Evolutionary conservation across 208 protist genomes (phyloP), one percentile per base, ranked within the genome.

Genomic region (Leishmania guyanensis): DNA sequence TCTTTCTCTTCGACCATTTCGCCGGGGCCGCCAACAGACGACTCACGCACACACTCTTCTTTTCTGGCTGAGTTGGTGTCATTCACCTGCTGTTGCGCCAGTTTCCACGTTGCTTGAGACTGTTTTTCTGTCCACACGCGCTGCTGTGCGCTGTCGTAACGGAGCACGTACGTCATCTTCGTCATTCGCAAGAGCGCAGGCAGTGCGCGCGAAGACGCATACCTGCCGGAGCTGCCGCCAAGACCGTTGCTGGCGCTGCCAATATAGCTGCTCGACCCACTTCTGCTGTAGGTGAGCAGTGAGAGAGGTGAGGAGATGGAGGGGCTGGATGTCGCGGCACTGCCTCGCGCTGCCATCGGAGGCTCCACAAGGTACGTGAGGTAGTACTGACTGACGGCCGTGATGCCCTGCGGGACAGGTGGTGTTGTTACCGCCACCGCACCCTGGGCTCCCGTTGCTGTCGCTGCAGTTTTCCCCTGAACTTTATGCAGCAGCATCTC

Each of bases 71-170:
- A 58, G 58, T 8, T 48, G 75, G 68, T 22, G 9, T 22, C n/a
- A 51, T 53, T 36, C 20, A 17, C 4, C 53, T 70, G 58, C 56
- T 66, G 36, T 68, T 51, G 20, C 39, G 9, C 29, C 0, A 50
- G 58, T 22, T 56, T 56, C 43, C 58, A 10, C 10, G 75, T 29
- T 36, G 73, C 1, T 2, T 9, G 36, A 69, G 58, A 17, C 22
- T 16, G 26, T 33, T 17, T 20, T 54, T 82, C 78, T 14, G 82
- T 54, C 82, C 78, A 82, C 50, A 82, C 62, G 3, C 66, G 53
- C 60, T 78, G 74, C 56, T 81, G 58, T 16, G 46, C 58, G 64
- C 53, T 33, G 77, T 82, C 48, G 71, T 79, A 86, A 69, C 46
- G 66, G 50, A 79, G 80, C 5, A 70, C 51, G 20, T 39, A 75